These are phyloP conservation scores for Ustulina deusta DNA, from an alignment of 2,329 filamentous ascomycete genomes.

Conservation along the genomic window DNA sequence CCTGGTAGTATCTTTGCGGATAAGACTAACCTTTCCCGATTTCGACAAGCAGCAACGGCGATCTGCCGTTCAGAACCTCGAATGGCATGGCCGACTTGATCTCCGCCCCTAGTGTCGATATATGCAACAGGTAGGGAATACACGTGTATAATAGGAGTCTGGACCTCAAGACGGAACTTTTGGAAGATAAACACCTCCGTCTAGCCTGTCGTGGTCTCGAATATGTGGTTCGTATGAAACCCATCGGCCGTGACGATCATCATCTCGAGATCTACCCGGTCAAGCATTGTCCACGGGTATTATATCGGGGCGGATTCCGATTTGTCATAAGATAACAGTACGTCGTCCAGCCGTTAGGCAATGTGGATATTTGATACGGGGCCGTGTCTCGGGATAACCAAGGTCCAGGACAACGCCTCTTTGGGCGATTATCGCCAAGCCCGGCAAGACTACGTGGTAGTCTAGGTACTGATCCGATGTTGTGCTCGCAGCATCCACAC, in stretches of 20 bases:
- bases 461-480: neutral
- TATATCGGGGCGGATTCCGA: neutral
- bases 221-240: neutral
- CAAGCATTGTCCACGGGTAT: neutral
- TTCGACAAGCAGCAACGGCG: conserved; percentile 13
- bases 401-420: neutral
- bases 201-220: neutral
- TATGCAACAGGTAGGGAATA: neutral
- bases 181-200: conserved; percentile 3
- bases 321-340: conserved; percentile 1
- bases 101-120: neutral
- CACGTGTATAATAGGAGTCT: conserved; percentile 4
- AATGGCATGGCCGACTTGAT: neutral
- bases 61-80: conserved; percentile 31
- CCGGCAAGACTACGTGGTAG: conserved; percentile 4
- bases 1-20: conserved; percentile 1
- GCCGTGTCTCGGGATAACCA: conserved; percentile 5
- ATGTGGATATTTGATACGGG: neutral
- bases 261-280: neutral
- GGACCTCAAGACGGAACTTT: neutral
- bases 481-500: neutral
- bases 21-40: conserved; percentile 13
- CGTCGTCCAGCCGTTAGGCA: neutral
- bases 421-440: neutral
- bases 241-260: conserved; percentile 4